Evolutionary conservation across 2,329 filamentous ascomycete genomes (phyloP).

Genomic region (Alternaria conjuncta): DNA sequence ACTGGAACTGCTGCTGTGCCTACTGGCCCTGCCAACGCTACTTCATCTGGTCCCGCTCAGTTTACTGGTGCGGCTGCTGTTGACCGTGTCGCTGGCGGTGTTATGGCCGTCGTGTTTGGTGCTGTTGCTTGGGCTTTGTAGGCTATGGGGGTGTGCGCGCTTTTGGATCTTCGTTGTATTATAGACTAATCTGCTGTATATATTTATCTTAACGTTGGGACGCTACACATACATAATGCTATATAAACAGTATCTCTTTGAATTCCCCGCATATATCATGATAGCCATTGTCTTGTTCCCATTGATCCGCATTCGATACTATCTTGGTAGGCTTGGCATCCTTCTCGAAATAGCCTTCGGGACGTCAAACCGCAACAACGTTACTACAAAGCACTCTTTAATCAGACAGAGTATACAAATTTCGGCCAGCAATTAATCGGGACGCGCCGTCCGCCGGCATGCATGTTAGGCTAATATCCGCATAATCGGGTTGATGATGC

Average conservation of each 20-base stretch:
- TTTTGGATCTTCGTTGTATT: not conserved
- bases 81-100: constrained; percentile 9
- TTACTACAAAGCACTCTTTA: not conserved
- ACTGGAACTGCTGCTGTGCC: constrained; percentile 9
- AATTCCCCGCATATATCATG: too few relatives aligned
- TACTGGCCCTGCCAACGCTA: constrained; percentile 1
- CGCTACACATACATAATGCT: not conserved
- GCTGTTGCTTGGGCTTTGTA: constrained; percentile 22
- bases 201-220: not conserved
- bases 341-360: not conserved
- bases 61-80: constrained; percentile 27
- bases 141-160: not conserved
- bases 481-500: not conserved
- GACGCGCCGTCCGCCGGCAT: too few relatives aligned
- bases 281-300: not conserved
- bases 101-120: constrained; percentile 18
- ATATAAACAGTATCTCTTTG: accelerated
- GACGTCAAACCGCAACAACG: not conserved
- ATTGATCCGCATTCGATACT: too few relatives aligned
- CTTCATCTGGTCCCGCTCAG: not conserved
- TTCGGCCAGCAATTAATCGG: not conserved
- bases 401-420: not conserved
- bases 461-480: not conserved
- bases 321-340: not conserved
- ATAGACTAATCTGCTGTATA: not conserved